Evolutionary conservation across 352 stramenopile species (phyloP), one percentile per base, ranked within the genome.

Genomic region (Blastocystis sp.): DNA sequence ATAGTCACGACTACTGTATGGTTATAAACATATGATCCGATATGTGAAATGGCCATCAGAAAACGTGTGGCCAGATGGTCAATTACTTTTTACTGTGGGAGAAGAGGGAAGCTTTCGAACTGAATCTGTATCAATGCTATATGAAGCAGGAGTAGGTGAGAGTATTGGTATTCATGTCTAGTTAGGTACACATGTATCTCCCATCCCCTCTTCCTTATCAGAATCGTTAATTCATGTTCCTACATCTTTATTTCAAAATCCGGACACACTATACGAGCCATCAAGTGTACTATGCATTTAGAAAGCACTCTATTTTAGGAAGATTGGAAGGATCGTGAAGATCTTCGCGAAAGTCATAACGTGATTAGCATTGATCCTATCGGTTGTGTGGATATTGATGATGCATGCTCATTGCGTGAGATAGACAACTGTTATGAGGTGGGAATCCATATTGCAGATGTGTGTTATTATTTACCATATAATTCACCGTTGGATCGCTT

Each of bases 301-400:
- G 41, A n/a, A n/a, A n/a, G 1, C 0, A 6, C 7, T 43, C 0
- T 9, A 63, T 13, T 39, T 20, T 62, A 80, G 70, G 9, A 9
- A 3, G 39, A 80, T 41, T 3, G 62, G 0, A 20, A 75, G 54
- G 53, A 39, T 18, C 76, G 76, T 43, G 34, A 43, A 9, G 76
- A 87, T 45, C 20, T 87, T 9, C 59, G 59, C 29, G 7, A 76
- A 20, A 70, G 45, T 15, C 76, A 87, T 26, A 87, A 87, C 53
- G 76, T 87, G 61, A 20, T 87, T 5, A 54, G 20, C 6, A 87
- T 87, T 26, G 76, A 87, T 43, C 76, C 76, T 5, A 54, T 54
- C 13, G 76, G 76, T 7, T 87, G 76, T 41, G 76, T 87, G 8
- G 76, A 87, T 39, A 87, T 87, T 26, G 76, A 87, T 45, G 76